Evolutionary conservation across 2,329 filamentous ascomycete species (phyloP).

Genomic region (Albophoma yamanashiensis): DNA sequence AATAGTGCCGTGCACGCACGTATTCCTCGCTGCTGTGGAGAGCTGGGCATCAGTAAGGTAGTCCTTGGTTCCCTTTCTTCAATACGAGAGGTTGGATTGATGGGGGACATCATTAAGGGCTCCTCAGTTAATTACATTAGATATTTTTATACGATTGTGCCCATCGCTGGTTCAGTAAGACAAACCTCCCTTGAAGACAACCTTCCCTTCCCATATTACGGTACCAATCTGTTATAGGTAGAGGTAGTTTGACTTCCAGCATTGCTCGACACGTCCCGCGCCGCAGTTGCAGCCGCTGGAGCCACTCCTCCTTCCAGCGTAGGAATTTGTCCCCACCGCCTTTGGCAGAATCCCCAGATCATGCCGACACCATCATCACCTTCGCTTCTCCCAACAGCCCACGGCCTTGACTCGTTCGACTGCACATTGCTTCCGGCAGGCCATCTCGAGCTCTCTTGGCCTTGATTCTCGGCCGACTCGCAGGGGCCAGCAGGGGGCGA

Average conservation of each 20-base stretch:
- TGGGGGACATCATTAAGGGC: too few relatives aligned
- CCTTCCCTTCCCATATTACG: too few relatives aligned
- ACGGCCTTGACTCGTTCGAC: not conserved
- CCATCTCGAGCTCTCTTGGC: not conserved
- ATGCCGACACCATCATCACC: not conserved
- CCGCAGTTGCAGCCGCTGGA: not conserved
- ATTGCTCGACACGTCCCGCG: not conserved
- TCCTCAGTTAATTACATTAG: too few relatives aligned
- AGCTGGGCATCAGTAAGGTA: not conserved
- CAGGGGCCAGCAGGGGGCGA: not conserved
- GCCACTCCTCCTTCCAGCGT: not conserved
- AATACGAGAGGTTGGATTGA: not conserved
- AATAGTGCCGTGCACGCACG: not conserved
- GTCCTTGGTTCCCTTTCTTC: not conserved
- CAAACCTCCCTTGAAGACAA: too few relatives aligned
- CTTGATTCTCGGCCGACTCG: not conserved
- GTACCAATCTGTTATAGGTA: too few relatives aligned
- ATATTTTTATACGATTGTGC: not conserved
- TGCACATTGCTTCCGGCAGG: not conserved
- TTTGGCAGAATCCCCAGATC: conserved; percentile 7
- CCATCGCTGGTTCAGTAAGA: too few relatives aligned
- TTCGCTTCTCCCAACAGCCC: not conserved
- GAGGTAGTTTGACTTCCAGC: too few relatives aligned
- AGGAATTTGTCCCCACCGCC: conserved; percentile 1
- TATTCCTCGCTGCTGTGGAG: not conserved